phyloP scores from a whole-genome alignment of 768 basidiomycete genomes.

The Lentinus tigrinus region DNA sequence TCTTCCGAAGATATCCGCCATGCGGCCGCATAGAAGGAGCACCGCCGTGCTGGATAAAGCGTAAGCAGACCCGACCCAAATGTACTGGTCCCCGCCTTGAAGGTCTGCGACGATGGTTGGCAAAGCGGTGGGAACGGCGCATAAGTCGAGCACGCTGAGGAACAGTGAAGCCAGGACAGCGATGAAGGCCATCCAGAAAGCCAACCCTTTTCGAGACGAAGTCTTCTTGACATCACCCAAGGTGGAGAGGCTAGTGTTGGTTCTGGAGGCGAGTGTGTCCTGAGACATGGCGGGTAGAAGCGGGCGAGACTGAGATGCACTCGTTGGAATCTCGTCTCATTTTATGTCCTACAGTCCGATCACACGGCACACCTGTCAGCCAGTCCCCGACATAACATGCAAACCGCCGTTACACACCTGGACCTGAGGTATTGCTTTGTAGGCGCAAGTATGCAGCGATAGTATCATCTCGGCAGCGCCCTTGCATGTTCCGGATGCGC shows the following conservation, averaged over 20 bases:
- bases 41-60: constrained; percentile 40
- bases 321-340: neutral
- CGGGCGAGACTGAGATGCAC: neutral
- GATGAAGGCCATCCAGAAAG: constrained; percentile 24
- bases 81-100: constrained; percentile 34
- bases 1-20: constrained; percentile 41
- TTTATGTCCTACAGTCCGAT: neutral
- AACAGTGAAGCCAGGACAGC: constrained; percentile 20
- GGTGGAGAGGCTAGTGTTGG: neutral
- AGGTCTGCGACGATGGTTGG: constrained; percentile 42
- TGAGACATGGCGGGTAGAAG: neutral
- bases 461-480: neutral
- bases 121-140: constrained; percentile 39
- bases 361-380: neutral
- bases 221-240: neutral
- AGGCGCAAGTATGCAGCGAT: neutral
- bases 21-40: constrained; percentile 39
- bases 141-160: constrained; percentile 25
- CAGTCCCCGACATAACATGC: neutral
- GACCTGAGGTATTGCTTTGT: neutral
- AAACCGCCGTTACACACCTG: neutral
- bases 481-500: neutral
- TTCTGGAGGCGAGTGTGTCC: neutral
- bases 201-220: neutral
- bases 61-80: constrained; percentile 48